Conservation (phyloP, 2,329 filamentous ascomycete species). For the Colletotrichum nymphaeae region DNA sequence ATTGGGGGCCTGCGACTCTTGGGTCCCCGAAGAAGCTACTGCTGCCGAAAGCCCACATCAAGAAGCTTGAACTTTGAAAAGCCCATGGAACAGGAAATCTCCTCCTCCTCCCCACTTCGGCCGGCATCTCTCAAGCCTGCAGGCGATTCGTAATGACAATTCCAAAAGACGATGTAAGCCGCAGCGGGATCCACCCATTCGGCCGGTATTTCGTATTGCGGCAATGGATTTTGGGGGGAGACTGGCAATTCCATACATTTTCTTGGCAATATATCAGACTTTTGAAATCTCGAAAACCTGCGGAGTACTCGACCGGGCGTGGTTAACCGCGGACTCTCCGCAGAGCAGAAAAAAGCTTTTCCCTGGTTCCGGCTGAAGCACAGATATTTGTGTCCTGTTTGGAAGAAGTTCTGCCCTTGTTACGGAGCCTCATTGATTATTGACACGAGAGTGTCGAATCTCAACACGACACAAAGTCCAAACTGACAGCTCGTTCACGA, state of each 20-base stretch:
- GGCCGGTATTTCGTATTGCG: conserved; percentile 8
- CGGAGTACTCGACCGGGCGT: neutral
- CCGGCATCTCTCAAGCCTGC: neutral
- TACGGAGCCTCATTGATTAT: too few species aligned
- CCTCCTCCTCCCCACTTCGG: too few species aligned
- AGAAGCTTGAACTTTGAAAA: neutral
- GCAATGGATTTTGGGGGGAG: neutral
- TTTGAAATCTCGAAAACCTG: neutral
- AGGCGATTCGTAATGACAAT: neutral
- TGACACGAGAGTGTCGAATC: too few species aligned
- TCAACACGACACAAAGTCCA: too few species aligned
- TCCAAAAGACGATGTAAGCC: neutral
- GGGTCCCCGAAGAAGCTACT: neutral
- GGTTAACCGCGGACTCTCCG: neutral
- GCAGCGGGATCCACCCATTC: neutral
- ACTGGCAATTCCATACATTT: neutral
- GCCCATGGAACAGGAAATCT: too few species aligned
- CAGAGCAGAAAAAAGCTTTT: too few species aligned
- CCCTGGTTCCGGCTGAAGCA: too few species aligned
- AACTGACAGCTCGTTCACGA: too few species aligned
- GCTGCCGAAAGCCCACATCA: conserved; percentile 15
- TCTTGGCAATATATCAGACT: neutral
- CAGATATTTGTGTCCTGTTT: too few species aligned
- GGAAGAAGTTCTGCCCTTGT: too few species aligned
- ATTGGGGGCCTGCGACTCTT: neutral